Conservation (phyloP, 1,284 basidiomycete genomes). For the Microbotryomycetes sp. region DNA sequence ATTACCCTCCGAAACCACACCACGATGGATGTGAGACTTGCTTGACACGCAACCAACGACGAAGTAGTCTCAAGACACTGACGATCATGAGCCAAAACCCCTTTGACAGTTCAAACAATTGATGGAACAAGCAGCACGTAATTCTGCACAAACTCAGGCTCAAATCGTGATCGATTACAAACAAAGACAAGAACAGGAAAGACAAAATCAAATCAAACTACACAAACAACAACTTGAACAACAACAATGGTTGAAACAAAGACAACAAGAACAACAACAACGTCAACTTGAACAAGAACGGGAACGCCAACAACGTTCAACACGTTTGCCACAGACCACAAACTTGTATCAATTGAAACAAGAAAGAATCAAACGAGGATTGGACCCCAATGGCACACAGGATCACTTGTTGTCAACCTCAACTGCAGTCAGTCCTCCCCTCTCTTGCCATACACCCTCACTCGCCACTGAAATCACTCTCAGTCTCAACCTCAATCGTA, state of each 20-base stretch:
- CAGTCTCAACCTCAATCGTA: background rate
- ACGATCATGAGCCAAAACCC: too few species aligned
- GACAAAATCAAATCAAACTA: constrained; percentile 12
- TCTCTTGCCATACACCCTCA: too few species aligned
- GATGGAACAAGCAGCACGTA: constrained; percentile 17
- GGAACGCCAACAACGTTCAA: background rate
- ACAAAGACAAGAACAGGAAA: constrained; percentile 10
- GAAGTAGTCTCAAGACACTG: too few species aligned
- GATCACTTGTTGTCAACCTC: constrained; percentile 17
- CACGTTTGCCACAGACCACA: constrained; percentile 24
- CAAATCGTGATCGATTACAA: constrained; percentile 20
- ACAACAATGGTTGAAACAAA: constrained; percentile 12
- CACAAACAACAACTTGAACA: constrained; percentile 19
- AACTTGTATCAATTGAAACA: constrained; percentile 26
- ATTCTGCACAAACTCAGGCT: constrained; percentile 21
- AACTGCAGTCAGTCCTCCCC: too few species aligned
- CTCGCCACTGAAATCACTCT: too few species aligned
- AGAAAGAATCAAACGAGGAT: constrained; percentile 25
- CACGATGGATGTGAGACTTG: too few species aligned
- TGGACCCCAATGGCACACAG: constrained; percentile 30
- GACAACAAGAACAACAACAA: constrained; percentile 18
- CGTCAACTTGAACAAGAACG: constrained; percentile 13
- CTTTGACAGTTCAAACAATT: constrained; percentile 9
- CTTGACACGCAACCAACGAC: too few species aligned
- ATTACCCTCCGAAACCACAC: too few species aligned